Base-by-base conservation (phyloP, 768 basidiomycete species). In the Trametes cubensis region DNA sequence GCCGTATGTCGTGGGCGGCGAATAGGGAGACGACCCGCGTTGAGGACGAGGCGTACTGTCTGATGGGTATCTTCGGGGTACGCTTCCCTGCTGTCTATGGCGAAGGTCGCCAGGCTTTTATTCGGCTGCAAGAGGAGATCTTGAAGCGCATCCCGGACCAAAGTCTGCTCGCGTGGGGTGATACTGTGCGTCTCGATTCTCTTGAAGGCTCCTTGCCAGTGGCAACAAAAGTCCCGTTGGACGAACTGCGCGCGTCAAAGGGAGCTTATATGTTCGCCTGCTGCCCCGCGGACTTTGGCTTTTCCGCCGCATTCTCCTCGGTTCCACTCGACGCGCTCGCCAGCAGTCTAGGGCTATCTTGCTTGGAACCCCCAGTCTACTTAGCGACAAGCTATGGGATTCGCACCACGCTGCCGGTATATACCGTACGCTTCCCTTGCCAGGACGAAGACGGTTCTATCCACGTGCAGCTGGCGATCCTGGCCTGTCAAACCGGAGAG, bases 141-240 rank as follows among this genome's bases (percentile, higher is more conserved):
- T 34, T 61, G 20, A 53, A 42, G 39, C 20, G 25, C 25, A 50
- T 55, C 38, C 60, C 60, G 23, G 60, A 61, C 46, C 60, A 61
- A 48, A 61, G 40, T 20, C 21, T 61, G 18, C 40, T 61, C 47
- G 53, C 54, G 3, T 61, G 60, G 60, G 60, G 60, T 34, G 34
- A 34, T 34, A 5, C 34, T 11, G 18, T 30, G 23, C 48, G 45
- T 25, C 51, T 52, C 20, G 45, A 25, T 4, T 49, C 48, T 1
- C 48, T 49, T 26, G 23, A 49, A 4, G 48, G 10, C 34, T 11
- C 48, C 15, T 17, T 49, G 13, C 21, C 48, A 4, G 4, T 26
- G 11, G 23, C 17, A 4, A 26, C 28, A 26, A 21, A 13, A 11
- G 15, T 49, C 26, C 48, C 48, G 10, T 7, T 25, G 17, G 48